phyloP scores from a whole-genome alignment of 345 rosid species.

The Citrus medica region DNA sequence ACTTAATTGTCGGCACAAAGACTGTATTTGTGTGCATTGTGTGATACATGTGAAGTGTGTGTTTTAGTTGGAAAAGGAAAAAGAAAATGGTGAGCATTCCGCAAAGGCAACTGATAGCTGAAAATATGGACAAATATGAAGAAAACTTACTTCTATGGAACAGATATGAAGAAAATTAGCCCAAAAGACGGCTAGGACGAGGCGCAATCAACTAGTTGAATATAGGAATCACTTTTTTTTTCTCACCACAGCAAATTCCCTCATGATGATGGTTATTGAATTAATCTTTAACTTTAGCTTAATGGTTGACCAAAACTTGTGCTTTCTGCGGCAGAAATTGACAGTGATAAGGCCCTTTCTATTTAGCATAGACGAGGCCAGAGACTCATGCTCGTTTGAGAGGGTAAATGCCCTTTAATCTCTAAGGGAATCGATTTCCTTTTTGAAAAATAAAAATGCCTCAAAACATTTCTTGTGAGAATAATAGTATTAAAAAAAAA shows the following conservation, averaged over 20 bases:
- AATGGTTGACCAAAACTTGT: not conserved
- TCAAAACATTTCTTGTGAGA: no score
- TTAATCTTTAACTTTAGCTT: not conserved
- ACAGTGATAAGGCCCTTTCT: not conserved
- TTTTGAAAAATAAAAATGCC: no score
- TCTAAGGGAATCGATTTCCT: not conserved
- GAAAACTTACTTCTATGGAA: no score
- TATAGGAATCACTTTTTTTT: not conserved
- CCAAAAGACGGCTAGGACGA: not conserved
- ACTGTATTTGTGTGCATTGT: not conserved
- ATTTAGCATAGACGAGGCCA: no score
- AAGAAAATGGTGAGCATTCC: no score
- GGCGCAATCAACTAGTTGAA: not conserved
- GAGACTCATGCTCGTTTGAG: not conserved
- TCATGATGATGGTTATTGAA: not conserved
- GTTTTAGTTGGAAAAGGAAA: not conserved
- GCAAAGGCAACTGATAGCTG: not conserved
- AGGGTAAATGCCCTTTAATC: not conserved
- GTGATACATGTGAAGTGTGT: not conserved
- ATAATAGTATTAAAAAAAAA: no score
- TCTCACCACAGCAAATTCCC: no score
- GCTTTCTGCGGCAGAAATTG: not conserved
- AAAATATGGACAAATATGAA: not conserved
- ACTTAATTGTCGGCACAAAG: not conserved
- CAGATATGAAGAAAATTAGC: no score